Conservation (phyloP, 805 yeast genomes). For the Ogataea trehaloabstinens region DNA sequence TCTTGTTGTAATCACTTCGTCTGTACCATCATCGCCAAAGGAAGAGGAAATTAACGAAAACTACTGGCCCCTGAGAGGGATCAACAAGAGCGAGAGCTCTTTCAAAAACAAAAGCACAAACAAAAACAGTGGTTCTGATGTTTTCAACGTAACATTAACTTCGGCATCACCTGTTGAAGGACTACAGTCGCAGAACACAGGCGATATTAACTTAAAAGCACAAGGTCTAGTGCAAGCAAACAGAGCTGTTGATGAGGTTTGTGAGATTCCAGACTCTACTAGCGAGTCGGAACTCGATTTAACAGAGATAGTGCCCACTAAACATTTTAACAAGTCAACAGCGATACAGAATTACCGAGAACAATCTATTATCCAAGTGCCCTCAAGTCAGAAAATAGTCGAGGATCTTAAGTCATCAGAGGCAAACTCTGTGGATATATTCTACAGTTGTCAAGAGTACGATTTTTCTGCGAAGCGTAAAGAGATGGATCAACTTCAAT, state of each 20-base stretch:
- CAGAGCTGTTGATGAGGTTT: not conserved
- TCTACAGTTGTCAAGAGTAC: slow-evolving; percentile 14
- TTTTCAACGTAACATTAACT: too few species aligned
- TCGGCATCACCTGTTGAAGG: not conserved
- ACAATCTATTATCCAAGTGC: slow-evolving; percentile 1
- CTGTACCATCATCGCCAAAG: not conserved
- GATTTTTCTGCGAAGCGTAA: slow-evolving; percentile 12
- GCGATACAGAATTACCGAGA: not conserved
- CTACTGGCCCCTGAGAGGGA: too few species aligned
- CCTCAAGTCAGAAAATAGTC: slow-evolving; percentile 1
- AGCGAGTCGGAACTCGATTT: slow-evolving; percentile 1
- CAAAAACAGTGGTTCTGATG: too few species aligned
- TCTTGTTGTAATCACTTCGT: not conserved
- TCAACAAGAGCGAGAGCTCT: not conserved
- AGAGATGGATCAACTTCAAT: slow-evolving; percentile 11
- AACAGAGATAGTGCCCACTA: not conserved
- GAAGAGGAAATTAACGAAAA: too few species aligned
- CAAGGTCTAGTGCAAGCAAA: not conserved
- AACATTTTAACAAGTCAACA: not conserved
- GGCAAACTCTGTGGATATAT: slow-evolving; percentile 5
- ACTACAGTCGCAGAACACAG: not conserved
- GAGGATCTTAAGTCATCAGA: not conserved
- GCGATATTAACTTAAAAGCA: too few species aligned
- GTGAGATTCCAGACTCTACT: slow-evolving; percentile 3
- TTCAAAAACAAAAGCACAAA: too few species aligned